Evolutionary conservation across 257 asterid species (phyloP), one percentile per base, ranked within the genome.

Genomic region (Fraxinus pennsylvanica): DNA sequence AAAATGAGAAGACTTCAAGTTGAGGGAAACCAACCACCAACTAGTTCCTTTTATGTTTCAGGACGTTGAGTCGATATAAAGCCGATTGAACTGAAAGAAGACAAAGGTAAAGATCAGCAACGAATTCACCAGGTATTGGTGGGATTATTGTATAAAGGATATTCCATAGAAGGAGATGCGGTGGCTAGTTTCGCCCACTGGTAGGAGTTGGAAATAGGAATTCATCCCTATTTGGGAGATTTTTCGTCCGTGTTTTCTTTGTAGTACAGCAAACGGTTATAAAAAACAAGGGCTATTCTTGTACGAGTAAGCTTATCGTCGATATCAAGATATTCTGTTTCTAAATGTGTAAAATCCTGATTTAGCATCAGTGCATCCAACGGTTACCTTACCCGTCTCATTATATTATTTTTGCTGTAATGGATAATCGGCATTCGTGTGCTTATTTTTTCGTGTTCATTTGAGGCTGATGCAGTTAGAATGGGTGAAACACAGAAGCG

Each of bases 41-140:
- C 85, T 76, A 90, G 86, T 83, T 84, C 97, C 38, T 84, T 90
- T 72, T 85, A 87, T 39, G 82, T 92, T 78, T 91, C 94, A 13
- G 97, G 97, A 59, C 92, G 95, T 76, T 92, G 90, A 90, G 38
- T 45, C 59, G 68, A 36, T 73, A 29, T 12, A 2, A 50, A 32
- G 70, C 38, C 74, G 82, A 80, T 76, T 68, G 52, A 12, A 21
- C 54, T 52, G 52, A 68, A 76, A 41, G 75, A 76, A 32, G 61
- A 57, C 78, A 90, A 86, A 22, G 71, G 79, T 47, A 74, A 72
- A 74, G 52, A 82, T 45, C 52, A 45, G 13, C 35, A 45, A 32
- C n/a, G 83, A 79, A 72, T 47, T 59, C 25, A 61, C 32, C 45
- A 85, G 32, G 32, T 57, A 67, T 73, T 71, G 19, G 72, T 50